A percentile compares a stretch with the other conserved stretches of the same genome.
Evolutionary conservation across 2,329 filamentous ascomycete species (phyloP).

Genomic region (Pseudocercospora cruenta): DNA sequence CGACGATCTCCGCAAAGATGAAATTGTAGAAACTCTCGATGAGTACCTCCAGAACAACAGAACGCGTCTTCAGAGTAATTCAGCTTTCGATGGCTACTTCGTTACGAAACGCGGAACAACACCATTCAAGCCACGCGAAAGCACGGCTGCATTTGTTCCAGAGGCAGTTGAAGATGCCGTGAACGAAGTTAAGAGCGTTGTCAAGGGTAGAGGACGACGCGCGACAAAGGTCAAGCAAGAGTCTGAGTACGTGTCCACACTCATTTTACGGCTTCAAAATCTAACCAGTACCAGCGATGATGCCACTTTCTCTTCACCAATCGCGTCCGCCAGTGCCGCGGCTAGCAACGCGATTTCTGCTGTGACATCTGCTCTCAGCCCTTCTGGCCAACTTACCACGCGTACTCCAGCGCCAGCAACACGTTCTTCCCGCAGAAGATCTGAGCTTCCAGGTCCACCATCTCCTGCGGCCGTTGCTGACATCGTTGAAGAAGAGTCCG

Average conservation of each 20-base stretch:
- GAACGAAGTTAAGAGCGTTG: constrained; percentile 36
- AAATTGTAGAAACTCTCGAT: constrained; percentile 76
- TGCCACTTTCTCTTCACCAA: constrained; percentile 23
- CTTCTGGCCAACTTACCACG: constrained; percentile 31
- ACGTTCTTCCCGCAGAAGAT: constrained; percentile 22
- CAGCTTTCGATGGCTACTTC: constrained; percentile 75
- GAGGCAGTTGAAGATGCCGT: constrained; percentile 30
- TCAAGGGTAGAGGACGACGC: constrained; percentile 33
- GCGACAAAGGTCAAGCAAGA: constrained; percentile 43
- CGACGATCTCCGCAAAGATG: constrained; percentile 73
- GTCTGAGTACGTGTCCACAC: constrained; percentile 31
- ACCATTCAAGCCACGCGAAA: constrained; percentile 51
- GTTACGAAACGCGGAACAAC: constrained; percentile 52
- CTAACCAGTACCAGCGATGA: constrained; percentile 25
- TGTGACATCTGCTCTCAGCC: constrained; percentile 23
- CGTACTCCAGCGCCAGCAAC: constrained; percentile 33
- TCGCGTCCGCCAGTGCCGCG: constrained; percentile 17
- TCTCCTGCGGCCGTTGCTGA: constrained; percentile 78
- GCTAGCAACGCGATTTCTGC: constrained; percentile 24
- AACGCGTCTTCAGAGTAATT: constrained; percentile 64
- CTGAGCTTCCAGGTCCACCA: constrained; percentile 62
- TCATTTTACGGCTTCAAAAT: too few species aligned
- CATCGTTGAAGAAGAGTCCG: constrained; percentile 72
- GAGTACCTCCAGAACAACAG: constrained; percentile 72
- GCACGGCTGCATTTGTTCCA: constrained; percentile 26